Evolutionary conservation across 2,329 filamentous ascomycete genomes (phyloP), one percentile per base, ranked within the genome.

Genomic region (Zymoseptoria tritici): DNA sequence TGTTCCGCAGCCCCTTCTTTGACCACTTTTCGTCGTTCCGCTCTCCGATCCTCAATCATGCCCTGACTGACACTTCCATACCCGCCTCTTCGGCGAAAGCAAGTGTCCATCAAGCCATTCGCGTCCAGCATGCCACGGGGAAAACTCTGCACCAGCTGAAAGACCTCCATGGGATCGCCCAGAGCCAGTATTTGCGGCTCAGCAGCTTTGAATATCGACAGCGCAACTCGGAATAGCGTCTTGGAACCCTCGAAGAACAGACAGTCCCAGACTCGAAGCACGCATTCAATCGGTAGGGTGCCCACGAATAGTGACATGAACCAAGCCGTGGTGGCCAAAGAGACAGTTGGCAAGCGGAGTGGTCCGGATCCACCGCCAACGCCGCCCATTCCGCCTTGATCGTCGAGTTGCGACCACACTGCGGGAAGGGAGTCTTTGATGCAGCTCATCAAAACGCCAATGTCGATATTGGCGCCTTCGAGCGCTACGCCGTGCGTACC

Each of bases 291-390:
- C 1, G 93, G 93, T 19, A 97, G 78, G 0, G 90, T 96, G 57
- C 92, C 91, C 62, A 97, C 94, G 74, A 94, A 97, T 68, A 94
- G 89, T 54, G 90, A 95, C 93, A 97, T 97, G 74, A 97, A 95
- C 93, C 93, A 97, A 3, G 92, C 90, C 9, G 92, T 96, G 74
- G 94, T 91, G 67, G 91, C 95, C 4, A 97, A 82, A 0, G 90
- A 94, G 65, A 97, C 93, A 11, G 93, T 92, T 0, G 93, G 93
- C 9, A 97, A 81, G 4, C 88, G 83, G 8, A 71, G 74, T 64
- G 60, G 77, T 69, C 42, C 72, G 75, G 55, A 76, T 58, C 20
- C 72, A 71, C 59, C 76, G 70, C 69, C 68, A 49, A 71, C 60
- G 67, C 72, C 64, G 66, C 68, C 52, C 70, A 65, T 66, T 31